Evolutionary conservation across 1,139 yeast species (phyloP), one percentile per base, ranked within the genome.

Genomic region (Hemisphaericaspora xylanilytica): DNA sequence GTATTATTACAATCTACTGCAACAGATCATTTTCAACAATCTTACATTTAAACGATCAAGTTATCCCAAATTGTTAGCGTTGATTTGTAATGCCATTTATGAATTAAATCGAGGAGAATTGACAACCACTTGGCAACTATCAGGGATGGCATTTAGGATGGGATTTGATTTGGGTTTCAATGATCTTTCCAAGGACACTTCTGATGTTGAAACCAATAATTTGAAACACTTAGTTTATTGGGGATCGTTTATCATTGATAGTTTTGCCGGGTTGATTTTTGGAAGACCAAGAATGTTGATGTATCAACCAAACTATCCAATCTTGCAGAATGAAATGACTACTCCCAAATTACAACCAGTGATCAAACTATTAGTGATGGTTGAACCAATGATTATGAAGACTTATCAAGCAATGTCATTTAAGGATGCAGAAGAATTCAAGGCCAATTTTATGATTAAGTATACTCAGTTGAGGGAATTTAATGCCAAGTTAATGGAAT

Each of bases 81-180:
- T 43, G 26, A 11, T 41, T 4, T 27, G 36, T 11, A 28, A 35
- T 31, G 43, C 46, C 3, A 9, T 43, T n/a, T 32, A 32, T 26
- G 45, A 43, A 25, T 28, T 43, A 18, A 28, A 33, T 22, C 35
- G 33, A 13, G 46, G 45, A 5, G 42, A 43, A 29, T 36, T 43
- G 27, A 37, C 46, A 6, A 32, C 28, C 4, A 38, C 45, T 11
- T 43, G 46, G 46, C 43, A 41, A 33, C 20, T 39, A 15, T 34
- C 41, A 2, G 46, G 46, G 4, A 14, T 41, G 22, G 42, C 43
- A 3, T 38, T 43, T 26, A 30, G 46, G 22, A 43, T 43, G 46
- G 46, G 46, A 5, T 32, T 41, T 12, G 46, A 41, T 25, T 35
- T 43, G 8, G 46, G 46, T 7, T 41, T 41, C 22, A 31, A 37